Percentiles rank a stretch among this genome's conserved stretches.
Evolutionary conservation across 2,329 filamentous ascomycete species (phyloP).

Genomic region (Fusarium algeriense): DNA sequence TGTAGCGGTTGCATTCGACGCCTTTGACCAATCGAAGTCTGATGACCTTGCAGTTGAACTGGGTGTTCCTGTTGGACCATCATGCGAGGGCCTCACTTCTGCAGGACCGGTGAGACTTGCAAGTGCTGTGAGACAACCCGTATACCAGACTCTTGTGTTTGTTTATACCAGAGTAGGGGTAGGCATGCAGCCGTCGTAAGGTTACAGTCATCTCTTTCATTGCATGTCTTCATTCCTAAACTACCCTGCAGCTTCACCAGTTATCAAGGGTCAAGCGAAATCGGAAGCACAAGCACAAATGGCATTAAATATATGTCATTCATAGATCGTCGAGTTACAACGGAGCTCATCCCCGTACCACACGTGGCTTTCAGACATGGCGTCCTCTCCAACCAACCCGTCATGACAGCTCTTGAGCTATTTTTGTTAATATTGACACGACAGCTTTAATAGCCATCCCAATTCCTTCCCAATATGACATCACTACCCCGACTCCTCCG

Average conservation of each 20-base stretch:
- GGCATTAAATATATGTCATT: slow-evolving; percentile 46
- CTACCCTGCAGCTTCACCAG: neutral
- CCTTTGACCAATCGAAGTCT: slow-evolving; percentile 25
- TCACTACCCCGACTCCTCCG: slow-evolving; percentile 44
- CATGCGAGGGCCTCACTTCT: slow-evolving; percentile 17
- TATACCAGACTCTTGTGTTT: neutral
- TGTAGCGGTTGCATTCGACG: slow-evolving; percentile 32
- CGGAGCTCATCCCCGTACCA: slow-evolving; percentile 23
- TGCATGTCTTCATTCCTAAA: neutral
- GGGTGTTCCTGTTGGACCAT: slow-evolving; percentile 35
- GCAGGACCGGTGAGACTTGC: slow-evolving; percentile 32
- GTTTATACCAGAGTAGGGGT: no score
- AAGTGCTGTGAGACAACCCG: neutral
- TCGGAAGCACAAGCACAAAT: slow-evolving; percentile 1
- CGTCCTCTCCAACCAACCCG: slow-evolving; percentile 29
- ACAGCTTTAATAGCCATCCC: slow-evolving; percentile 41
- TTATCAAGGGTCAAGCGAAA: neutral
- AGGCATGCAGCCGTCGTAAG: neutral
- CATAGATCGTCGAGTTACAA: slow-evolving; percentile 46
- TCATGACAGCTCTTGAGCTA: slow-evolving; percentile 40
- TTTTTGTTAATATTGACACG: slow-evolving; percentile 43
- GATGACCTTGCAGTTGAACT: slow-evolving; percentile 22
- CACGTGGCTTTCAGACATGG: slow-evolving; percentile 23
- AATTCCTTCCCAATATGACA: slow-evolving; percentile 43
- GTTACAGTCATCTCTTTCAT: neutral